Evolutionary conservation across 768 basidiomycete genomes (phyloP), one percentile per base, ranked within the genome.

Genomic region (Lepiota venenata): DNA sequence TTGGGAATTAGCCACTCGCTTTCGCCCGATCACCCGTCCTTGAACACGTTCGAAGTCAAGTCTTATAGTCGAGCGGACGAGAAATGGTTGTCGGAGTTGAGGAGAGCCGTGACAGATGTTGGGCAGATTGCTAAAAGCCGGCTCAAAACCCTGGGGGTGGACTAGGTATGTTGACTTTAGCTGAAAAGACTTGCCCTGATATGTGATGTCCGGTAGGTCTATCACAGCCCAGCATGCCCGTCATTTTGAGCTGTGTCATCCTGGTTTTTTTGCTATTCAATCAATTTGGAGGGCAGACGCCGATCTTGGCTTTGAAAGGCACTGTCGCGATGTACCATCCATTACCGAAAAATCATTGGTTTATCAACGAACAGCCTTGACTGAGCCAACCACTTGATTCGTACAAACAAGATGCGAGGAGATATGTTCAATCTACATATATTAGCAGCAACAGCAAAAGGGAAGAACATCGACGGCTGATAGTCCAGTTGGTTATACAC

Each of bases 101-200:
- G 75, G 49, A 79, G 93, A 54, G 93, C 92, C 0, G 71, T 95
- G 21, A 66, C 63, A 35, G 91, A 91, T 63, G 75, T 95, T 8
- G 87, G 87, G 25, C 68, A 64, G 56, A 95, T 96, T 56, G 93
- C 91, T 16, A 82, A 84, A 70, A 84, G 81, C 61, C 75, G 91
- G 54, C 60, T 91, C 63, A 63, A 61, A 29, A 66, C 75, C 20
- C 64, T 87, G 59, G 75, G 74, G 5, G 68, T 73, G 8, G 66
- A 69, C 60, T 66, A 59, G 27, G 52, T 38, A 47, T 29, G 27
- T 42, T 37, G 36, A 37, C 15, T 40, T 25, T 15, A 8, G 3
- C 4, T 29, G 18, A 20, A 18, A 32, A 27, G 12, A 9, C 9
- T 18, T 10, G 11, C 18, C 42, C 12, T 32, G 8, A 32, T 32